Evolutionary conservation across 305 asterid genomes (phyloP).

Genomic region (Rubia tinctorum): DNA sequence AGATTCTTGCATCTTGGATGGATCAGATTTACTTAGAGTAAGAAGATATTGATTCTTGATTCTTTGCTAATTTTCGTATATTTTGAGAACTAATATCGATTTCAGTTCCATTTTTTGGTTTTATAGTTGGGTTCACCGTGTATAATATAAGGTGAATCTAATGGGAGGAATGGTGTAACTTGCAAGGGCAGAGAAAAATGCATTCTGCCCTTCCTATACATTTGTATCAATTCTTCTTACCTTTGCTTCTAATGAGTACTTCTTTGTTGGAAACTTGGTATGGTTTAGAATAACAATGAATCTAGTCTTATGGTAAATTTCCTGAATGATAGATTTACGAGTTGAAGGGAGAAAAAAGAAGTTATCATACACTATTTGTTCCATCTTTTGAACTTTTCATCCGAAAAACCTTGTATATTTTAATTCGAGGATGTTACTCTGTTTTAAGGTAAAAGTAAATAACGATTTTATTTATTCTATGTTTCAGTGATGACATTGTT

Average conservation of each 20-base stretch:
- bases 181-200: neutral
- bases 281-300: too few relatives aligned
- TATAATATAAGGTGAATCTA: slow-evolving; percentile 11
- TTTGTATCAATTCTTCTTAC: neutral
- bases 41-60: slow-evolving; percentile 24
- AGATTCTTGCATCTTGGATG: slow-evolving; percentile 26
- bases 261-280: too few relatives aligned
- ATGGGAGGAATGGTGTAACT: neutral
- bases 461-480: too few relatives aligned
- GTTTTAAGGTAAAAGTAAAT: too few relatives aligned
- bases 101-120: slow-evolving; percentile 18
- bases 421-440: too few relatives aligned
- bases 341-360: too few relatives aligned
- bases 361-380: too few relatives aligned
- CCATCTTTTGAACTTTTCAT: too few relatives aligned
- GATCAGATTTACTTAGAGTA: slow-evolving; percentile 40
- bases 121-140: slow-evolving; percentile 19
- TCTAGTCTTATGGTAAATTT: too few relatives aligned
- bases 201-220: neutral
- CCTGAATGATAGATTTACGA: too few relatives aligned
- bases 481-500: too few relatives aligned
- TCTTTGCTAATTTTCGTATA: slow-evolving; percentile 9
- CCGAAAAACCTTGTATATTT: too few relatives aligned
- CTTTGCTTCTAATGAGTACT: neutral
- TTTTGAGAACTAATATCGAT: slow-evolving; percentile 10